These are phyloP conservation scores for Peronospora farinosa DNA, from an alignment of 352 stramenopile genomes.

Conservation along the genomic window DNA sequence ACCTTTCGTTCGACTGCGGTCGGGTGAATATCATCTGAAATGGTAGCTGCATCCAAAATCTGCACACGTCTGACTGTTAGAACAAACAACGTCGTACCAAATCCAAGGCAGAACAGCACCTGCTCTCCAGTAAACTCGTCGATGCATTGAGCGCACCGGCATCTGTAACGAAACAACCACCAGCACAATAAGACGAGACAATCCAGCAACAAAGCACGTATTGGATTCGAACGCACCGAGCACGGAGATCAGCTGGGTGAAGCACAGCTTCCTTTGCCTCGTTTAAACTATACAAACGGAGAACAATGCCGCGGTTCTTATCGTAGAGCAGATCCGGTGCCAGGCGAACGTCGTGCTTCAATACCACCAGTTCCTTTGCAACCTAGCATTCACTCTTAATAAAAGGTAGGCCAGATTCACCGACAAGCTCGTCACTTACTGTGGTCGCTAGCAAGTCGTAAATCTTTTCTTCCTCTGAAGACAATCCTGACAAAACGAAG, in stretches of 20 bases:
- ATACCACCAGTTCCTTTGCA: constrained; percentile 68
- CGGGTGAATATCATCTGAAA: constrained; percentile 74
- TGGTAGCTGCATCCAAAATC: constrained; percentile 65
- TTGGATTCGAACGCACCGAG: constrained; percentile 30
- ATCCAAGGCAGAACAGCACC: constrained; percentile 21
- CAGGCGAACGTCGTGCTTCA: constrained; percentile 63
- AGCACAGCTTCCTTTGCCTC: constrained; percentile 71
- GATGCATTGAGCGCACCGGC: constrained; percentile 79
- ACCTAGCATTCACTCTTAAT: constrained; percentile 33
- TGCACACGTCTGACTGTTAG: constrained; percentile 15
- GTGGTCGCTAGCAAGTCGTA: constrained; percentile 66
- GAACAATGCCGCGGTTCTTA: constrained; percentile 68
- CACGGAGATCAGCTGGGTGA: constrained; percentile 66
- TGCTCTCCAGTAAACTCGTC: constrained; percentile 83
- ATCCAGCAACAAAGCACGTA: not conserved
- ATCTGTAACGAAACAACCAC: constrained; percentile 33
- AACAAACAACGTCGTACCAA: not conserved
- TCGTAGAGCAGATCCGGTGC: constrained; percentile 78
- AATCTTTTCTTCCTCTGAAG: constrained; percentile 51
- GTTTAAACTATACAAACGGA: constrained; percentile 65
- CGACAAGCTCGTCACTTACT: constrained; percentile 20
- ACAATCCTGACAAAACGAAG: constrained; percentile 68
- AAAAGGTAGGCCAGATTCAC: not conserved
- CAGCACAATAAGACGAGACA: not conserved
- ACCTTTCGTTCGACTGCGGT: constrained; percentile 82